phyloP scores from a whole-genome alignment of 2,329 filamentous ascomycete species.

The Didymella arachidicola region DNA sequence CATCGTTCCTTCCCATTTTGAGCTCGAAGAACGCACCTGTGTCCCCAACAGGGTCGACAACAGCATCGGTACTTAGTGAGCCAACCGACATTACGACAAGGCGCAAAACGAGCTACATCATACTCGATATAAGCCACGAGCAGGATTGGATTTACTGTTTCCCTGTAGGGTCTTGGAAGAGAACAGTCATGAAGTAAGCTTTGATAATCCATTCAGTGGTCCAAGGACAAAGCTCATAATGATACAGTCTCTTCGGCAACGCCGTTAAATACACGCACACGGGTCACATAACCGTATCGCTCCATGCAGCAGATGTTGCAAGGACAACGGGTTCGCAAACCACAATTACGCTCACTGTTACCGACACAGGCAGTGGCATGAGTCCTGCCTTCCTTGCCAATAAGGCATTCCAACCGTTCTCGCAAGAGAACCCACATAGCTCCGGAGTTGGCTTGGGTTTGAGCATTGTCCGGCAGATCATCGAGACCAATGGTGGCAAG shows the following conservation, averaged over 20 bases:
- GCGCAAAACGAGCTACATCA: constrained; percentile 36
- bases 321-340: constrained; percentile 15
- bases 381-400: constrained; percentile 43
- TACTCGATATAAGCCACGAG: constrained; percentile 37
- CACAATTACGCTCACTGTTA: constrained; percentile 47
- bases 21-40: constrained; percentile 16
- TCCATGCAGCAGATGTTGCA: constrained; percentile 24
- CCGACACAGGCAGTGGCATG: constrained; percentile 48
- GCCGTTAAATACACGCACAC: constrained; percentile 47
- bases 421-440: constrained; percentile 43
- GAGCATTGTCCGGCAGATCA: constrained; percentile 41
- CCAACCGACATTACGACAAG: background rate
- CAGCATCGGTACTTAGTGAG: constrained; percentile 3
- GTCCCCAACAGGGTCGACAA: constrained; percentile 17
- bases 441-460: constrained; percentile 39
- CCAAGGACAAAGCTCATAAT: background rate
- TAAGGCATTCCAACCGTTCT: constrained; percentile 45
- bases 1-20: constrained; percentile 39
- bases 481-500: constrained; percentile 40
- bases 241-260: constrained; percentile 42
- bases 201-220: no score
- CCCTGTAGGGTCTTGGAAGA: constrained; percentile 49
- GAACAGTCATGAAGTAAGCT: constrained; percentile 45
- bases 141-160: constrained; percentile 54
- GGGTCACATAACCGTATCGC: constrained; percentile 41